Base-by-base conservation (phyloP, 208 protist genomes). In the Acanthamoeba royreba region DNA sequence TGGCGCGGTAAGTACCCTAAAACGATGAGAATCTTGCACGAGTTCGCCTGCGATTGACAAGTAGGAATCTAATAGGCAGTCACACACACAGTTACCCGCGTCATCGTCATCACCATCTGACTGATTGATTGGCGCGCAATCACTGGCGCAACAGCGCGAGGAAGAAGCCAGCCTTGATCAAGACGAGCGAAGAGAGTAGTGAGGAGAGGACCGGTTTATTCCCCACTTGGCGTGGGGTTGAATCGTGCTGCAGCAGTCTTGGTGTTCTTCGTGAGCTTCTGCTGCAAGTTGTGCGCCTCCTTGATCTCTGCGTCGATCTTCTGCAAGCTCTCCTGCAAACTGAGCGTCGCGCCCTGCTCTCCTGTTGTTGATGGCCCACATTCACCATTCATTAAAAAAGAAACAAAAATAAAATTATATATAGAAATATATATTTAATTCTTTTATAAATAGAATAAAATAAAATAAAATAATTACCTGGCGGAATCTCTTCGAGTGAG, bases 251-350 rank as follows among this genome's bases (percentile, higher is more conserved):
- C 72, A n/a, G 72, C 72, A 7, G 72, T 83, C 72, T 83, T 83
- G 1, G 72, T 83, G 72, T 83, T 83, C 72, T 83, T 83, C 43
- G 52, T 22, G 43, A 83, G 13, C 43, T 83, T 83, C 72, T 83
- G 72, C 1, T 83, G 72, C 42, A 83, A n/a, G 72, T 83, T 83
- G 72, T 83, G 72, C 5, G 72, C 43, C 22, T 83, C 72, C 42
- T 83, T 83, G 72, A 83, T 83, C 72, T 83, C 72, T 53, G 72
- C 42, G 42, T 83, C 72, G 43, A 83, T 83, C 72, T 83, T 83
- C 31, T 45, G 72, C 72, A 83, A 33, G 42, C 72, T 83, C 42
- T 83, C 72, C 22, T 83, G 72, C 4, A 83, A 31, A 17, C 52
- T 83, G 38, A 43, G 72, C 42, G 52, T 25, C 25, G 38, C 9